phyloP scores from a whole-genome alignment of 202 grass and related monocot species.

The Cymbopogon flexuosus region DNA sequence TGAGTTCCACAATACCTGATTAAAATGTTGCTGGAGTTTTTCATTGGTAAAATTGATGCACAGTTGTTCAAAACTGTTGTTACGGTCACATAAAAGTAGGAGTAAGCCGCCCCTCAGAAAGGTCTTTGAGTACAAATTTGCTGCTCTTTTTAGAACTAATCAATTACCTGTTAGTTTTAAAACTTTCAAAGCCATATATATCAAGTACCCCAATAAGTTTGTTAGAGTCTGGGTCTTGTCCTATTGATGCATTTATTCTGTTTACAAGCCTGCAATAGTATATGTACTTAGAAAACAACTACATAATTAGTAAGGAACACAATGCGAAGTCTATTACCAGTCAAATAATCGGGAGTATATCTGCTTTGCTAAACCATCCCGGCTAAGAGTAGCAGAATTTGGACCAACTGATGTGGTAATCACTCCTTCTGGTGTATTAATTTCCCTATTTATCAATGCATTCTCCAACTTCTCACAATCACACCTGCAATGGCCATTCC shows the following conservation, averaged over 20 bases:
- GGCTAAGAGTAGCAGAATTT: constrained; percentile 72
- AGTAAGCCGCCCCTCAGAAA: constrained; percentile 21
- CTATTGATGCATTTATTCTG: constrained; percentile 93
- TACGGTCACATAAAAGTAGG: constrained; percentile 14
- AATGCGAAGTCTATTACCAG: constrained; percentile 51
- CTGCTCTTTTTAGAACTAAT: constrained; percentile 26
- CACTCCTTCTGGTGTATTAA: constrained; percentile 90
- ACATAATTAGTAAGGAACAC: constrained; percentile 25
- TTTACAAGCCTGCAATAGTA: constrained; percentile 70
- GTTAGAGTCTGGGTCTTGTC: constrained; percentile 77
- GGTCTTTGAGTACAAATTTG: constrained; percentile 12
- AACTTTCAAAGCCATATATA: constrained; percentile 99
- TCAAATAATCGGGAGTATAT: constrained; percentile 86
- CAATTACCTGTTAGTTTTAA: constrained; percentile 87
- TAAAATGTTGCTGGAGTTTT: constrained; percentile 98
- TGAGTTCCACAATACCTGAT: constrained; percentile 58
- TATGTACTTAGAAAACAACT: constrained; percentile 28
- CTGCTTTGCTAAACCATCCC: constrained; percentile 87
- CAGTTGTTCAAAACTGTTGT: constrained; percentile 87
- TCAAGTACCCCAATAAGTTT: constrained; percentile 97
- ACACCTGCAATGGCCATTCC: constrained; percentile 56
- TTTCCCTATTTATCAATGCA: constrained; percentile 76
- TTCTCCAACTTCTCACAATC: constrained; percentile 71
- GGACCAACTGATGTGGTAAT: constrained; percentile 86
- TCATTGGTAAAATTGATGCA: constrained; percentile 99